Base-by-base conservation (phyloP, 306 rosid genomes). In the Sicyos edulis region DNA sequence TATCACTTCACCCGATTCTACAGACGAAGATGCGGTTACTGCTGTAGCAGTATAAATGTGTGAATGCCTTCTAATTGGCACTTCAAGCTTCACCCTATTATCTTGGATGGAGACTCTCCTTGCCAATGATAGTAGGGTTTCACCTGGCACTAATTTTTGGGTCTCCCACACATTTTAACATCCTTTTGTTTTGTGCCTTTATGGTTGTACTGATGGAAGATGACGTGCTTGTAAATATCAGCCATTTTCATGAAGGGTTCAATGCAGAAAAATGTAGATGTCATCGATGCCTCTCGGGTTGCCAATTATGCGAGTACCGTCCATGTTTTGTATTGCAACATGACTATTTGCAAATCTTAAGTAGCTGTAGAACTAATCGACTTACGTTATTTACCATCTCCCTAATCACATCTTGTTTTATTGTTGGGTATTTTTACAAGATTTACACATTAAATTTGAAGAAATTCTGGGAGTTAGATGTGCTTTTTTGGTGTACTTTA, bases 21-120 rank as follows among this genome's bases (percentile, higher is more conserved):
- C 92, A 0, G 96, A 85, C 2, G 96, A 88, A 78, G 97, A 89
- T 65, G 66, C 55, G 7, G 34, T 13, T 12, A 45, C 55, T 12
- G 72, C 56, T 1, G 55, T 7, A 45, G 55, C 49, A 67, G 42
- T 13, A 67, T 65, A 10, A 65, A 10, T 20, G 16, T 19, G 32
- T 44, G 54, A 20, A 19, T 65, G 54, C 32, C 54, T n/a, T 64
- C 29, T 37, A 42, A 17, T 20, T 42, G 71, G 11, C 32, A 11
- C 21, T 64, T 64, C 53, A 11, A 64, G 52, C 29, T 21, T 12
- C 70, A 17, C 15, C 20, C 67, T 15, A 8, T 24, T 57, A 57
- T 22, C 63, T 34, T 57, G 8, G 17, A 57, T 57, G 17, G 7
- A 57, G 26, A 22, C 49, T 62, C 68, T 62, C 49, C 22, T 34